Conservation (phyloP, 176 grass and related monocot species). For the Musa schizocarpa region DNA sequence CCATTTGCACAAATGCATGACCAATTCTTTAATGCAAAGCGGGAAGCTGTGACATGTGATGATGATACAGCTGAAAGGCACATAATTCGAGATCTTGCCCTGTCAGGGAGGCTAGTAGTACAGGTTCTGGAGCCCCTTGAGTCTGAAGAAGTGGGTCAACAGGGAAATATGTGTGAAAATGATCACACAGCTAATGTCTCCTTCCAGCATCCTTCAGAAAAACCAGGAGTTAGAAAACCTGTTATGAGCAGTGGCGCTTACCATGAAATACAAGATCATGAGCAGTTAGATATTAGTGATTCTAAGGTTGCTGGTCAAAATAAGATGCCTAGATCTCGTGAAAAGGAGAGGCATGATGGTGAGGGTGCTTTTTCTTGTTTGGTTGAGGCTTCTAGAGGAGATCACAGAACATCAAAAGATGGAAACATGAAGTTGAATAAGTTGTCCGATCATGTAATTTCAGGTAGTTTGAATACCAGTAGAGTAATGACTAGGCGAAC, state of each 20-base stretch:
- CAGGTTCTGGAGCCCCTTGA: not conserved
- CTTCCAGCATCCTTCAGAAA: not conserved
- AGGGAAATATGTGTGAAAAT: not conserved
- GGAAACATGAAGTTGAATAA: not conserved
- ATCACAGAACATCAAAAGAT: not conserved
- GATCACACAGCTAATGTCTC: not conserved
- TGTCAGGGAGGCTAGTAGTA: not conserved
- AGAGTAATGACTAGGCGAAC: constrained; percentile 1
- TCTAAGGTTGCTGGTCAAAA: not conserved
- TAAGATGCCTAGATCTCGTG: not conserved
- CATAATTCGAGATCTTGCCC: not conserved
- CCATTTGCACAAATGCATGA: constrained; percentile 30
- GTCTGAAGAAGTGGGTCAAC: not conserved
- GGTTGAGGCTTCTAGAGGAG: not conserved
- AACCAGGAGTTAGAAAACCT: constrained; percentile 3
- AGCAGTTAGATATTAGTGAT: not conserved
- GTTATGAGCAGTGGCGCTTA: not conserved
- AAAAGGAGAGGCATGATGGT: not conserved
- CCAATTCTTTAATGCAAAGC: constrained; percentile 22
- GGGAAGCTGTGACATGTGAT: not conserved
- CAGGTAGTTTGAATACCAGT: not conserved
- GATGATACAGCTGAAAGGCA: not conserved
- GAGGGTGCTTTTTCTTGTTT: not conserved
- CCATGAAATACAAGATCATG: not conserved
- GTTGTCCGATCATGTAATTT: not conserved